A percentile compares a stretch with the other conserved stretches of the same genome.
These are phyloP conservation scores for Gossypium lobatum DNA, from an alignment of 441 rosid species.

Conservation along the genomic window DNA sequence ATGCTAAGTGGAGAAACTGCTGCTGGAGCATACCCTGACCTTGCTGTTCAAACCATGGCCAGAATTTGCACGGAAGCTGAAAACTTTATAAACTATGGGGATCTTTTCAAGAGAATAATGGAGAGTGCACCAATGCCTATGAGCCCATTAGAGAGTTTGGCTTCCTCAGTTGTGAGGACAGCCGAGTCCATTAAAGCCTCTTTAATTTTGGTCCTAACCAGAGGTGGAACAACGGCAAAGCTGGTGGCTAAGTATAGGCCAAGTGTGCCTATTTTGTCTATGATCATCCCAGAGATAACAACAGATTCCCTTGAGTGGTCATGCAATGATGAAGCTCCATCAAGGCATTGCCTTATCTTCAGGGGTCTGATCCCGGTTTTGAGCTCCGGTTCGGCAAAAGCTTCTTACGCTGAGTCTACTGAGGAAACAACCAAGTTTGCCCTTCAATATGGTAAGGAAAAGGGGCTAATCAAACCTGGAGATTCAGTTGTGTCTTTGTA, in stretches of 20 bases:
- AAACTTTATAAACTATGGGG: conserved; percentile 34
- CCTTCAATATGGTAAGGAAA: conserved; percentile 32
- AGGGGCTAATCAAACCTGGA: conserved; percentile 37
- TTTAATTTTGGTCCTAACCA: conserved; percentile 49
- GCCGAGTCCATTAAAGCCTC: conserved; percentile 36
- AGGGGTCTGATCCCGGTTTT: conserved; percentile 48
- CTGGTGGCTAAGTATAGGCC: conserved; percentile 59
- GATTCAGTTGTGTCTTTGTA: conserved; percentile 46
- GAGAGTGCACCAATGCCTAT: conserved; percentile 39
- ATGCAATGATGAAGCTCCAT: conserved; percentile 41
- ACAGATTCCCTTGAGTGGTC: conserved; percentile 36
- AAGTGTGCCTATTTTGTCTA: conserved; percentile 43
- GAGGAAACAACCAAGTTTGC: conserved; percentile 37
- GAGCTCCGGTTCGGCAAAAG: conserved; percentile 34
- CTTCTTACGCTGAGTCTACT: conserved; percentile 36
- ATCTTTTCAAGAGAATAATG: conserved; percentile 35
- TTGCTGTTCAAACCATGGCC: conserved; percentile 55
- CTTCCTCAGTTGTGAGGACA: conserved; percentile 48
- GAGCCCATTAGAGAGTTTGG: conserved; percentile 49
- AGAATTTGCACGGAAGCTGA: conserved; percentile 61
- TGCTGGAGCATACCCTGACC: conserved; percentile 56
- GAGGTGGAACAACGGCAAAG: conserved; percentile 47
- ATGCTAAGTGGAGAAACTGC: conserved; percentile 80
- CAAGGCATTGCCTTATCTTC: conserved; percentile 52
- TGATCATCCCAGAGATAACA: conserved; percentile 37